Percentiles rank a stretch among this genome's conserved stretches.
phyloP scores from a whole-genome alignment of 768 basidiomycete genomes.

The Termitomyces sp. region DNA sequence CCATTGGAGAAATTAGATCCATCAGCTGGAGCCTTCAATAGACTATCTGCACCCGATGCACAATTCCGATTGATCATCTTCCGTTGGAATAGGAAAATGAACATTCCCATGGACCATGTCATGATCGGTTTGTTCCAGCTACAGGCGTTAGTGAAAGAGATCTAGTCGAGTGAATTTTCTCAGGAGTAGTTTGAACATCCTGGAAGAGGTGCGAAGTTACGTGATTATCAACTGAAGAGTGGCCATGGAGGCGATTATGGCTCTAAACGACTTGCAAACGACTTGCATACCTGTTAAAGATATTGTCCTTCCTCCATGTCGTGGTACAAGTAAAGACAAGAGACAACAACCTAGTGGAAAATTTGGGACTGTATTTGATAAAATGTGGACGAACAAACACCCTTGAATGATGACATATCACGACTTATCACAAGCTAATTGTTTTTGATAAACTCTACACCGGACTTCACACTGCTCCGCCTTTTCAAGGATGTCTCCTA shows the following conservation, averaged over 20 bases:
- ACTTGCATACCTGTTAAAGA: background rate
- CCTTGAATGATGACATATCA: background rate
- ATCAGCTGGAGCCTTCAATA: background rate
- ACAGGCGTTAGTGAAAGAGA: background rate
- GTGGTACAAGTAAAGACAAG: background rate
- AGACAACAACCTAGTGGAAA: background rate
- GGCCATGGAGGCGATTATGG: background rate
- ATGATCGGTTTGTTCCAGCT: background rate
- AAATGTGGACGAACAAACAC: background rate
- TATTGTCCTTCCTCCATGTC: background rate
- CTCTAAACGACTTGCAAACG: background rate
- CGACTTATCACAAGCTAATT: background rate
- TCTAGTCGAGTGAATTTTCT: background rate
- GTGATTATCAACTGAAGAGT: background rate
- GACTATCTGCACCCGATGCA: background rate
- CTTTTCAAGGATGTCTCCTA: constrained; percentile 9
- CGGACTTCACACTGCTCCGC: background rate
- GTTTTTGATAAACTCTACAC: background rate
- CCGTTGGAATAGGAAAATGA: background rate
- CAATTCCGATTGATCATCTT: background rate
- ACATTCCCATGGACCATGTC: background rate
- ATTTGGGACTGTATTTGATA: background rate
- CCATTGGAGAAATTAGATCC: background rate
- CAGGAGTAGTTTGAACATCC: background rate
- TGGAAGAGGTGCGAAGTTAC: background rate